These are phyloP conservation scores for thale cress (Arabidopsis thaliana) DNA, from an alignment of 345 rosid genomes.

Conservation along the genomic window DNA sequence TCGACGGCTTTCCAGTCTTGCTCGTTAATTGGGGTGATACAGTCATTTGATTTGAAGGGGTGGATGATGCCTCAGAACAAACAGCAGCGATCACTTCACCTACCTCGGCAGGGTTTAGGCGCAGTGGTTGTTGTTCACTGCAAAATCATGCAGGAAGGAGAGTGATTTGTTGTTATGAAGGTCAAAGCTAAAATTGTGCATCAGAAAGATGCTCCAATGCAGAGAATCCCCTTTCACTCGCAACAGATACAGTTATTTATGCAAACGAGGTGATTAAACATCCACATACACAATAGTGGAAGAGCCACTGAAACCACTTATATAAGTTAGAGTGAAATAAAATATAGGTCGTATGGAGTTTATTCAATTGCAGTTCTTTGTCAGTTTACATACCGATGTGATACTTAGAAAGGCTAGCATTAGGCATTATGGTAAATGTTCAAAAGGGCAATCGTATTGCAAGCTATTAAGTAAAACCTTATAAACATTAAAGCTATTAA, in stretches of 20 bases:
- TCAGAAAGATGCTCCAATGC: slow-evolving; percentile 30
- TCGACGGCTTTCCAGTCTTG: slow-evolving; percentile 81
- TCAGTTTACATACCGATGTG: slow-evolving; percentile 20
- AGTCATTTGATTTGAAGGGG: slow-evolving; percentile 65
- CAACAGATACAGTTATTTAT: slow-evolving; percentile 32
- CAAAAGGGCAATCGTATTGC: slow-evolving; percentile 31
- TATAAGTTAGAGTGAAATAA: slow-evolving; percentile 29
- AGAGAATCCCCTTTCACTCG: slow-evolving; percentile 21
- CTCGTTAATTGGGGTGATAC: slow-evolving; percentile 79
- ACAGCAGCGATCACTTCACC: slow-evolving; percentile 97
- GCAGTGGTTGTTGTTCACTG: slow-evolving; percentile 98
- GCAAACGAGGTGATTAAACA: slow-evolving; percentile 3
- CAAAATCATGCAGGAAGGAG: slow-evolving; percentile 41
- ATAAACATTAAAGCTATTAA: slow-evolving; percentile 10
- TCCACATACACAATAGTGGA: slow-evolving; percentile 26
- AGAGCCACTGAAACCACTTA: slow-evolving; percentile 29
- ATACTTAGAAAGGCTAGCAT: slow-evolving; percentile 26
- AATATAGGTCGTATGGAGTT: slow-evolving; percentile 10
- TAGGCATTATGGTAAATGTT: slow-evolving; percentile 22
- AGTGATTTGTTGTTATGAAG: slow-evolving; percentile 32
- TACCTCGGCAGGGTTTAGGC: slow-evolving; percentile 83
- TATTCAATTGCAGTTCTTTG: slow-evolving; percentile 25
- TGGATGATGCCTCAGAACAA: slow-evolving; percentile 77
- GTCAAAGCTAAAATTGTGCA: slow-evolving; percentile 28
- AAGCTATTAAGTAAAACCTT: slow-evolving; percentile 16